These are phyloP conservation scores for Omphalea diandra DNA, from an alignment of 441 rosid species.

Conservation along the genomic window DNA sequence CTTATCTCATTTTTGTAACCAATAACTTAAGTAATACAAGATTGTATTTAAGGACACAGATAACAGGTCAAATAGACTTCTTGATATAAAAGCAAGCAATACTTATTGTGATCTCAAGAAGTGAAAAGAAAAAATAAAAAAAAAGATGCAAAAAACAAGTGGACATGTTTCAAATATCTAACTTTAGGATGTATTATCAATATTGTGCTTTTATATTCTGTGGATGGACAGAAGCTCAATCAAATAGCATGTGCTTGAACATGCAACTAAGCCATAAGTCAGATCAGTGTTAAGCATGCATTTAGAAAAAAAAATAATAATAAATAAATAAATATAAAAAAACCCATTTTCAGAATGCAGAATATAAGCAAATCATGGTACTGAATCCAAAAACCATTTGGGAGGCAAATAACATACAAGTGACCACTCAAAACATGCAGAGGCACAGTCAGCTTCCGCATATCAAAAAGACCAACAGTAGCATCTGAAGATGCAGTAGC, in stretches of 20 bases:
- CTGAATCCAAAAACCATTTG: background rate
- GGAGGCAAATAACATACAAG: conserved; percentile 39
- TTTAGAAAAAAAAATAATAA: no score
- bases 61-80: background rate
- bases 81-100: background rate
- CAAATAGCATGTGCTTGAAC: background rate
- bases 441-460: conserved; percentile 62
- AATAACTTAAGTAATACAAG: background rate
- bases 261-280: background rate
- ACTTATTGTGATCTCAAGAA: background rate
- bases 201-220: background rate
- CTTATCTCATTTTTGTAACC: background rate
- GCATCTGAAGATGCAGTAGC: conserved; percentile 89
- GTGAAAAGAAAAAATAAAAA: no score
- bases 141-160: background rate
- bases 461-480: conserved; percentile 69
- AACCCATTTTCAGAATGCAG: background rate
- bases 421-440: conserved; percentile 68
- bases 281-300: background rate
- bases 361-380: background rate
- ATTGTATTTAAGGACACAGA: background rate
- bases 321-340: no score
- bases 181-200: background rate
- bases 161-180: background rate
- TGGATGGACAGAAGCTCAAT: background rate